Evolutionary conservation across 2,329 filamentous ascomycete species (phyloP), one percentile per base, ranked within the genome.

Genomic region (Ophiocordyceps unilateralis): DNA sequence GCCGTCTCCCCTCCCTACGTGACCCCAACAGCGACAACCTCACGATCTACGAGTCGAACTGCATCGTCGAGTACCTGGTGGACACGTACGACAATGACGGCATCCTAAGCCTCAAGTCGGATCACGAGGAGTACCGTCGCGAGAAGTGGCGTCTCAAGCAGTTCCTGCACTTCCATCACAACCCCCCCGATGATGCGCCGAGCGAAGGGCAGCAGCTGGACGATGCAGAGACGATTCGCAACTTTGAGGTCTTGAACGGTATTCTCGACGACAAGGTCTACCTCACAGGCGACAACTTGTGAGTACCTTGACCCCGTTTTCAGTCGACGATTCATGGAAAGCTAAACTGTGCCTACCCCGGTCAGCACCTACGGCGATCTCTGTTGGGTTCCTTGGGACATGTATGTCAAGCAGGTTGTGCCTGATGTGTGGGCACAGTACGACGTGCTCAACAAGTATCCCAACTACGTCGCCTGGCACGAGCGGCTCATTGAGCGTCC

Each of bases 331-430:
- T 15, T 4, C 7, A 21, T 11, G 11, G 14, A 14, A 17, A 6
- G 9, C 6, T 17, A 23, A 12, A 12, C 7, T 12, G 14, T 10
- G 9, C n/a, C 15, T 26, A 59, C n/a, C n/a, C n/a, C n/a, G n/a
- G n/a, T n/a, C n/a, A n/a, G 55, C 23, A 58, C 58, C 12, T 61
- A 61, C 36, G 58, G 53, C 44, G 59, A 62, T 40, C 46, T 62
- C 7, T 46, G 49, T 41, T 62, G 62, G 41, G 45, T 58, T 41
- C 45, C 54, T 5, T 62, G 57, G 58, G 49, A 57, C 46, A 34
- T 8, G 10, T 26, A 49, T 5, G 20, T 52, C 24, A 30, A 45
- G 17, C 21, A 11, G 12, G 26, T 50, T 32, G 41, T 51, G n/a
- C 48, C 47, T 14, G 44, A 53, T 2, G 40, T 50, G 4, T 50